phyloP scores from a whole-genome alignment of 2,329 filamentous ascomycete genomes.

The Beauveria medogensis region DNA sequence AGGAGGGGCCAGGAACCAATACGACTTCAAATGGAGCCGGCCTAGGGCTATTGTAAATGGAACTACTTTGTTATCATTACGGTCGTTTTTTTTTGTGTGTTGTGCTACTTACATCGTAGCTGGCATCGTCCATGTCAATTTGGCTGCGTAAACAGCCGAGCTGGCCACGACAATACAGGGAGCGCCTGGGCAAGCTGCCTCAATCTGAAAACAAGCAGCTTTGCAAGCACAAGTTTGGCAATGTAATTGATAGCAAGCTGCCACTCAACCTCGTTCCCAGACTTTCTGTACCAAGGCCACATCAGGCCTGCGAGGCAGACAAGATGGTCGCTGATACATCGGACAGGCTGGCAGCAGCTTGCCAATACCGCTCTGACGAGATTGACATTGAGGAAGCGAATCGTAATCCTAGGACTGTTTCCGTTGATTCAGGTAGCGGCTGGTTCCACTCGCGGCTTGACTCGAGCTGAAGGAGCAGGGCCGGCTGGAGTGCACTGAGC shows the following conservation, averaged over 20 bases:
- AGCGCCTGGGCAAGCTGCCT: background rate
- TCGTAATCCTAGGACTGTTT: background rate
- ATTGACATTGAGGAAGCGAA: background rate
- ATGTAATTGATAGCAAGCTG: slow-evolving; percentile 47
- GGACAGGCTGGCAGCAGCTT: background rate
- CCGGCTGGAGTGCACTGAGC: slow-evolving; percentile 5
- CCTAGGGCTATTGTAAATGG: background rate
- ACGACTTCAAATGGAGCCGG: background rate
- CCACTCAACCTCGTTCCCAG: slow-evolving; percentile 16
- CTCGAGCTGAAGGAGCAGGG: slow-evolving; percentile 8
- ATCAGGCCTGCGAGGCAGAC: slow-evolving; percentile 12
- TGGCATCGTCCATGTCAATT: background rate
- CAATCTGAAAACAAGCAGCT: slow-evolving; percentile 22
- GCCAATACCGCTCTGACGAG: background rate
- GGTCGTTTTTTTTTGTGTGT: background rate
- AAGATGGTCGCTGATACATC: slow-evolving; percentile 10
- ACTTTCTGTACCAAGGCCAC: slow-evolving; percentile 11
- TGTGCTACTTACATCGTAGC: background rate
- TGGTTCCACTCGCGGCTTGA: background rate
- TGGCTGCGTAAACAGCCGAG: background rate
- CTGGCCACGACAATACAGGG: background rate
- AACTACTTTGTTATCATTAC: no score
- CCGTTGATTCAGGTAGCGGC: background rate
- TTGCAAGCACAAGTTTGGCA: slow-evolving; percentile 43
- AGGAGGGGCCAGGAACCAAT: background rate